Conservation (phyloP, 2,329 filamentous ascomycete species). For the Verticillium dahliae region DNA sequence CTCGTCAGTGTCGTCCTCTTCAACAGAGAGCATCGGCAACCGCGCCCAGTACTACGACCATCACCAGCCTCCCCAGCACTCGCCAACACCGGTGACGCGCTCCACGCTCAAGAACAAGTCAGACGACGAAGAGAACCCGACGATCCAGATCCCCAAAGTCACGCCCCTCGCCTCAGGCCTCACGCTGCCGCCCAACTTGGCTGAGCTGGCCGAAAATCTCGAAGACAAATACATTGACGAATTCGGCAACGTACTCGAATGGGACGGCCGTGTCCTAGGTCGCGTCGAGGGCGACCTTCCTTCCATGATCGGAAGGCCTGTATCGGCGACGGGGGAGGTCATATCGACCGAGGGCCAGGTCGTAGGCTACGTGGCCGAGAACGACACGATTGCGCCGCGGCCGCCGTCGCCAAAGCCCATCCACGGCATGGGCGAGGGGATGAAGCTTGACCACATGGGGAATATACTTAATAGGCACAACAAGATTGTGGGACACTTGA, state of each 20-base stretch:
- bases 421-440: constrained; percentile 27
- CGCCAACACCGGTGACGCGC: neutral
- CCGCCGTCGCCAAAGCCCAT: constrained; percentile 19
- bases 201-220: constrained; percentile 31
- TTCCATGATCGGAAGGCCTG: constrained; percentile 43
- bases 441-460: constrained; percentile 35
- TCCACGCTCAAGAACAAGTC: neutral
- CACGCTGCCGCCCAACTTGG: constrained; percentile 19
- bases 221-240: constrained; percentile 44
- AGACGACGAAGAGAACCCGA: constrained; percentile 8
- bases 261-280: constrained; percentile 42
- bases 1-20: neutral
- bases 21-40: neutral
- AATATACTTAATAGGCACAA: constrained; percentile 39
- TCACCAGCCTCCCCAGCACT: neutral
- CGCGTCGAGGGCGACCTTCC: constrained; percentile 48
- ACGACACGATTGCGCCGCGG: constrained; percentile 22
- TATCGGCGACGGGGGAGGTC: constrained; percentile 39
- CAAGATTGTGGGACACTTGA: constrained; percentile 40
- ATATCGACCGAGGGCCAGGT: constrained; percentile 34
- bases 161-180: constrained; percentile 28
- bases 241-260: constrained; percentile 46
- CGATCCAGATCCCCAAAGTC: constrained; percentile 32
- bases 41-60: neutral
- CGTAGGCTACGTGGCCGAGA: constrained; percentile 36